Percentiles rank a stretch among this genome's conserved stretches.
These are phyloP conservation scores for Cercospora zeina DNA, from an alignment of 2,329 filamentous ascomycete genomes.

Conservation along the genomic window DNA sequence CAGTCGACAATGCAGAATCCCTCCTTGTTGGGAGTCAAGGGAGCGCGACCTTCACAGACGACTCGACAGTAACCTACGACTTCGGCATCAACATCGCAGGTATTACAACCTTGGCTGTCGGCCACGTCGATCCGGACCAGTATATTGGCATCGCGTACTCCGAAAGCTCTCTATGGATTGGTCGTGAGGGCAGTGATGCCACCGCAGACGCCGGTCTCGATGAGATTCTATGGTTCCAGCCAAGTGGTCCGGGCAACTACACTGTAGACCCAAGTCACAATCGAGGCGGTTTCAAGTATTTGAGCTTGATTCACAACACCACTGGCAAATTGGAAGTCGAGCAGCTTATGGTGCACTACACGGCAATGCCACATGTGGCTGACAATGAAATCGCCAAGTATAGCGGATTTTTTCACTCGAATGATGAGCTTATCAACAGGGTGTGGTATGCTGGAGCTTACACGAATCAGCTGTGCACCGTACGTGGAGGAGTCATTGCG, in stretches of 20 bases:
- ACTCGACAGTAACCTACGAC: conserved; percentile 46
- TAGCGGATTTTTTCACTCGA: conserved; percentile 46
- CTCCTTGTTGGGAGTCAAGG: conserved; percentile 37
- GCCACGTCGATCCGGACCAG: conserved; percentile 40
- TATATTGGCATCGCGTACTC: conserved; percentile 48
- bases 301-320: conserved; percentile 48
- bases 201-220: conserved; percentile 47
- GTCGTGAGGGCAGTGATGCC: conserved; percentile 50
- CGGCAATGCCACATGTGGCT: conserved; percentile 47
- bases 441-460: conserved; percentile 49
- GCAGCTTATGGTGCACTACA: conserved; percentile 48
- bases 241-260: conserved; percentile 44
- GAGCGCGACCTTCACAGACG: conserved; percentile 41
- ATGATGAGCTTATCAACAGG: conserved; percentile 48
- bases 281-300: conserved; percentile 56
- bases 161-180: conserved; percentile 53
- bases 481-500: not conserved
- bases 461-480: conserved; percentile 37
- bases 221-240: conserved; percentile 51
- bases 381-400: conserved; percentile 46
- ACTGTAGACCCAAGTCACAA: conserved; percentile 49
- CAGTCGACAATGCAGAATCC: conserved; percentile 41
- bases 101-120: conserved; percentile 43
- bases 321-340: conserved; percentile 44
- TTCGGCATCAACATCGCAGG: conserved; percentile 48